Evolutionary conservation across 176 grass and related monocot species (phyloP).

Genomic region (Carex myosuroides): DNA sequence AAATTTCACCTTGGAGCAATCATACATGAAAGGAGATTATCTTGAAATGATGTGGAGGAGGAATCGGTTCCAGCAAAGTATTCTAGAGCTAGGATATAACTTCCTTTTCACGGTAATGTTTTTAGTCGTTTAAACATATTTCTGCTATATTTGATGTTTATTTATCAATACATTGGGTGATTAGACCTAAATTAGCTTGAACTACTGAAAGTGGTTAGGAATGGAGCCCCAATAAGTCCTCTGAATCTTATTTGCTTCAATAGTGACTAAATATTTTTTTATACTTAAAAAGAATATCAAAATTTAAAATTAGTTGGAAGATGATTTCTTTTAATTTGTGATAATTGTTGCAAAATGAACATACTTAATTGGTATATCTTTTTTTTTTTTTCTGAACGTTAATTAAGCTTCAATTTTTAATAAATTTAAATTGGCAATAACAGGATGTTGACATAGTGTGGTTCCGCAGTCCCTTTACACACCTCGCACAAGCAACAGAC

Average conservation of each 20-base stretch:
- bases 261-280: not conserved
- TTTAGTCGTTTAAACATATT: no score
- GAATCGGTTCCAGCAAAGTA: conserved; percentile 42
- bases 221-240: not conserved
- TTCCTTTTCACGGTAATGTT: conserved; percentile 56
- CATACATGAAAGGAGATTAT: conserved; percentile 68
- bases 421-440: not conserved
- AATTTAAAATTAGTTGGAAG: no score
- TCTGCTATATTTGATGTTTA: not conserved
- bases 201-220: not conserved
- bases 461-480: conserved; percentile 56
- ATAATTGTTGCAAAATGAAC: not conserved
- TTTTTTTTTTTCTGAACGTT: not conserved
- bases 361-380: not conserved
- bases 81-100: conserved; percentile 65
- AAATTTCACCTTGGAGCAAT: conserved; percentile 56
- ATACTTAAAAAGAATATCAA: not conserved
- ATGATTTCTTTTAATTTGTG: no score
- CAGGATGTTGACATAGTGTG: conserved; percentile 88
- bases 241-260: not conserved
- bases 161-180: not conserved
- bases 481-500: conserved; percentile 22
- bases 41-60: conserved; percentile 79
- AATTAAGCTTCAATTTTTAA: not conserved
- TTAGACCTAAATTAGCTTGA: not conserved